These are phyloP conservation scores for Umbelopsis sp. DNA, from an alignment of 192 early-diverging fungal genomes.

Conservation along the genomic window DNA sequence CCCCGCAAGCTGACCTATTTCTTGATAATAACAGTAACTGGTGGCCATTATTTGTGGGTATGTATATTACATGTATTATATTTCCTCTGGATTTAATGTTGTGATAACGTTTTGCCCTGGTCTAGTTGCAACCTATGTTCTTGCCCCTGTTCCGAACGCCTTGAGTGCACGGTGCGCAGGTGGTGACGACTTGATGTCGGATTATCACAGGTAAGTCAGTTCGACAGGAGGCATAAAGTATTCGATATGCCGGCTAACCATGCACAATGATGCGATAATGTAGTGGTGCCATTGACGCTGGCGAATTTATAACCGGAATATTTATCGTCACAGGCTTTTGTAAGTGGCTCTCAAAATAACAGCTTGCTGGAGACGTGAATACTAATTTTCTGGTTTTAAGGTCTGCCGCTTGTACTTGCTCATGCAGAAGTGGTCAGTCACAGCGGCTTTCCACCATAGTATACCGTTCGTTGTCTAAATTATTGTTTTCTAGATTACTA, in stretches of 20 bases:
- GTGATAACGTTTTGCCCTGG: background rate
- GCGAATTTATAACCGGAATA: constrained; percentile 87
- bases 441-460: background rate
- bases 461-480: background rate
- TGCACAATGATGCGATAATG: background rate
- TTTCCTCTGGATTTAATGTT: background rate
- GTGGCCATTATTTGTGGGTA: constrained; percentile 90
- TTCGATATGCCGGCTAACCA: background rate
- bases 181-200: constrained; percentile 70
- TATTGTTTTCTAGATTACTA: constrained; percentile 60
- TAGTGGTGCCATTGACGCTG: constrained; percentile 60
- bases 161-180: constrained; percentile 74
- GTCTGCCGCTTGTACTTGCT: constrained; percentile 79
- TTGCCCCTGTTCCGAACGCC: constrained; percentile 92
- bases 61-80: background rate
- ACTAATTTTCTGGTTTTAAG: constrained; percentile 30
- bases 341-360: constrained; percentile 32
- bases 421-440: constrained; percentile 72
- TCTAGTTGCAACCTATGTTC: constrained; percentile 81
- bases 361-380: background rate
- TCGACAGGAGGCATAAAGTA: background rate
- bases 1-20: background rate
- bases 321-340: constrained; percentile 92
- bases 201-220: constrained; percentile 50
- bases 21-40: constrained; percentile 74